Percentiles rank a stretch among this genome's conserved stretches.
Conservation (phyloP, 2,329 filamentous ascomycete genomes). For the Fusarium sacchari region DNA sequence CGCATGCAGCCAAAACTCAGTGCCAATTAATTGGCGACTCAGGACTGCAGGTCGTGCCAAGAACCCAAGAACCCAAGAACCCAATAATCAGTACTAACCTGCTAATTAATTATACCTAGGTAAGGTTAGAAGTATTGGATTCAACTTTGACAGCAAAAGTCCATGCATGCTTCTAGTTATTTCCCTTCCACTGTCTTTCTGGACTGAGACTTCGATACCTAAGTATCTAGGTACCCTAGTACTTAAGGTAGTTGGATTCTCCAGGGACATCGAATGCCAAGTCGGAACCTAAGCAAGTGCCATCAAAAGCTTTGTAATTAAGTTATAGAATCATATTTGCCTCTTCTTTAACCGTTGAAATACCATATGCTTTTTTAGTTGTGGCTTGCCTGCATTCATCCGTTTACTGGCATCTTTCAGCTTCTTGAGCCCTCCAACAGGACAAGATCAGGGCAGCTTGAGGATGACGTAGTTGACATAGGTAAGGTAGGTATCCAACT, state of each 20-base stretch:
- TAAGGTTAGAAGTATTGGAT: neutral
- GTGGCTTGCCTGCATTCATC: neutral
- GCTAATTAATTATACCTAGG: no score
- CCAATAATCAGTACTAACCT: no score
- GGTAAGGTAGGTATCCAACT: neutral
- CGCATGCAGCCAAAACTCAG: neutral
- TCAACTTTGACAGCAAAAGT: neutral
- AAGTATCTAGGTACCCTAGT: no score
- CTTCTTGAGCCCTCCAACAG: neutral
- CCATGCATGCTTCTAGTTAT: neutral
- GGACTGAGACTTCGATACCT: neutral
- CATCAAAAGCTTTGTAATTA: neutral
- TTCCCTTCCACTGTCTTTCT: neutral
- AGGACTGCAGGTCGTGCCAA: neutral
- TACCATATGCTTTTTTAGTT: neutral
- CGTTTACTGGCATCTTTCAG: neutral
- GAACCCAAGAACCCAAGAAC: neutral
- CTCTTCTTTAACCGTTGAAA: neutral
- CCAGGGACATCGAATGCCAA: conserved; percentile 9
- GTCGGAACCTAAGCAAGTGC: neutral
- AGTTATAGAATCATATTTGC: neutral
- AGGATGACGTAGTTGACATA: conserved; percentile 23
- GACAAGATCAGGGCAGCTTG: neutral
- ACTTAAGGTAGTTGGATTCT: no score
- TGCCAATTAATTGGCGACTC: neutral